These are phyloP conservation scores for Calamus simplicifolius DNA, from an alignment of 176 grass and related monocot genomes.

Conservation along the genomic window DNA sequence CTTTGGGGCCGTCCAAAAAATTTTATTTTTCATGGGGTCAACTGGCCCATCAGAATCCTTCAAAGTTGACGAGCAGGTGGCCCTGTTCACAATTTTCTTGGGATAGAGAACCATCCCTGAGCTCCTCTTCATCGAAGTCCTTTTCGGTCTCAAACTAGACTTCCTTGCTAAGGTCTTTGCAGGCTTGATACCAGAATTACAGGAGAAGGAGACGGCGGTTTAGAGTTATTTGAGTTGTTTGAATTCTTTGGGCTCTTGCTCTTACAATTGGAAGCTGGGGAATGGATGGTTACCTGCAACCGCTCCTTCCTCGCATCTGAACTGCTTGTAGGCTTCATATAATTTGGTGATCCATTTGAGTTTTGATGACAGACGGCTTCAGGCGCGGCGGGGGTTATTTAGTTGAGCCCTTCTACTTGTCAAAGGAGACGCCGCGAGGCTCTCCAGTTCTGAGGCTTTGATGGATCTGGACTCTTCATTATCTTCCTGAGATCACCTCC, in stretches of 20 bases:
- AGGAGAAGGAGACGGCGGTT: conserved; percentile 6
- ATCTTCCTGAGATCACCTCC: conserved; percentile 5
- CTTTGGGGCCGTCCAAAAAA: too few species aligned
- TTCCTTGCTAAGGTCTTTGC: conserved; percentile 24
- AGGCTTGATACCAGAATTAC: neutral
- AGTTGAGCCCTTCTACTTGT: neutral
- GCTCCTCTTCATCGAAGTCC: conserved; percentile 29
- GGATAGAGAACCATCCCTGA: conserved; percentile 47
- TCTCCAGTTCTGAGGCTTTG: neutral
- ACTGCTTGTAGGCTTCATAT: conserved; percentile 78
- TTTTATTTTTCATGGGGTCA: too few species aligned
- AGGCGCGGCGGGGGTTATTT: neutral
- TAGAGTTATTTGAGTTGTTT: neutral
- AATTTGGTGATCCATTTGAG: conserved; percentile 43
- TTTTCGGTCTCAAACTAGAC: conserved; percentile 16
- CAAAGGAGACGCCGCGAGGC: too few species aligned
- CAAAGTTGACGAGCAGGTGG: conserved; percentile 61
- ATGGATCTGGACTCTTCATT: conserved; percentile 17
- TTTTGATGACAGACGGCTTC: neutral
- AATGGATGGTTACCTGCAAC: conserved; percentile 17
- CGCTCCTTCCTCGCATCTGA: conserved; percentile 62
- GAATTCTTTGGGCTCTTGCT: conserved; percentile 3
- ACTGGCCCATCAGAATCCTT: too few species aligned
- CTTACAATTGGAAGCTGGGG: neutral
- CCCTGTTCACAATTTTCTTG: conserved; percentile 35